Percentiles rank a stretch among this genome's conserved stretches.
Conservation (phyloP, 2,329 filamentous ascomycete genomes). For the Cladophialophora immunda region DNA sequence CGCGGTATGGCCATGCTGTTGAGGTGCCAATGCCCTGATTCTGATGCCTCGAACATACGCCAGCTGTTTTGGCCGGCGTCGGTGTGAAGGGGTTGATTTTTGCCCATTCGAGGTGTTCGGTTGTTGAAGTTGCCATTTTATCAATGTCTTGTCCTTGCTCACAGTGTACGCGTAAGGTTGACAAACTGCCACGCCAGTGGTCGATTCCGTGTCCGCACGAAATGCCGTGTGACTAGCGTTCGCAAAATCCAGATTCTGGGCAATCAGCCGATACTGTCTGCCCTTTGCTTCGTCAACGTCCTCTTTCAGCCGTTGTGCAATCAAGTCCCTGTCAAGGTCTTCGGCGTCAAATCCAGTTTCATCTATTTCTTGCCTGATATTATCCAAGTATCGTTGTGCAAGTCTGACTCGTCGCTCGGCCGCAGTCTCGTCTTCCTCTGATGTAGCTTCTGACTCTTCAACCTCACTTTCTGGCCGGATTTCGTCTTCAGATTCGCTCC, state of each 20-base stretch:
- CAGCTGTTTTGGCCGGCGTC: slow-evolving; percentile 53
- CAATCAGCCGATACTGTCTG: slow-evolving; percentile 82
- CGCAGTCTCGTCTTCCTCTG: slow-evolving; percentile 79
- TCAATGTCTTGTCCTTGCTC: slow-evolving; percentile 81
- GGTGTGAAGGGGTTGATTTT: slow-evolving; percentile 44
- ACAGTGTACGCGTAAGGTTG: slow-evolving; percentile 86
- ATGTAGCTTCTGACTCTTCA: slow-evolving; percentile 64
- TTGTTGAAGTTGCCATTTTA: slow-evolving; percentile 85
- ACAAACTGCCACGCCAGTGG: slow-evolving; percentile 82
- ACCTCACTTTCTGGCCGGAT: slow-evolving; percentile 62
- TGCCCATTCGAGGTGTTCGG: slow-evolving; percentile 38
- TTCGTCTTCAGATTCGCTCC: slow-evolving; percentile 78
- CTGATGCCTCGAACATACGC: slow-evolving; percentile 59
- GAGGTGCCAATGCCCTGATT: slow-evolving; percentile 49
- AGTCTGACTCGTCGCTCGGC: slow-evolving; percentile 86
- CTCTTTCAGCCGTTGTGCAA: slow-evolving; percentile 88
- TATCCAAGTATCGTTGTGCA: slow-evolving; percentile 91
- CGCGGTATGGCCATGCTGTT: slow-evolving; percentile 76
- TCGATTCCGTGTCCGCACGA: slow-evolving; percentile 77
- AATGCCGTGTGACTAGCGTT: slow-evolving; percentile 75
- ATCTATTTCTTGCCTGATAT: slow-evolving; percentile 83
- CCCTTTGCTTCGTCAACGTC: slow-evolving; percentile 93
- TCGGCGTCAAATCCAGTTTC: slow-evolving; percentile 90
- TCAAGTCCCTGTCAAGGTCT: slow-evolving; percentile 90
- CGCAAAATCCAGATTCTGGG: slow-evolving; percentile 74